These are phyloP conservation scores for Pseudocercospora macadamiae DNA, from an alignment of 2,329 filamentous ascomycete species.

Conservation along the genomic window DNA sequence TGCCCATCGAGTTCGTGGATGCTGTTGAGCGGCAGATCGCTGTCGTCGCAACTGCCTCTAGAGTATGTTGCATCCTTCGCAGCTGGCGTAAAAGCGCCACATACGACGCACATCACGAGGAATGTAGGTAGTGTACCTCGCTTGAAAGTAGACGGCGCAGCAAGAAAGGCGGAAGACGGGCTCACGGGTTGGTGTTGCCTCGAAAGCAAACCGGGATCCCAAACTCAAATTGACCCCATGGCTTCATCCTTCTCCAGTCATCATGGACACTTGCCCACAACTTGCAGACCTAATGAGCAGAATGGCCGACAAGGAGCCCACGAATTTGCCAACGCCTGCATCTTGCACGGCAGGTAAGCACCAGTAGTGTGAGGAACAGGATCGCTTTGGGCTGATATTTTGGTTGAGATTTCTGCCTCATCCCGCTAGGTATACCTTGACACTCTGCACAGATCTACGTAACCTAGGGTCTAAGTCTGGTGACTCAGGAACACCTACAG, in stretches of 20 bases:
- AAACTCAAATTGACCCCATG: constrained; percentile 1
- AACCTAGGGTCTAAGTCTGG: no score
- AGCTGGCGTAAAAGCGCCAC: constrained; percentile 1
- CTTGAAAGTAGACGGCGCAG: neutral
- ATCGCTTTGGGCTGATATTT: constrained; percentile 6
- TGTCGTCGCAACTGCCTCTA: neutral
- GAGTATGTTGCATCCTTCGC: neutral
- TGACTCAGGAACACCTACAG: constrained; percentile 46
- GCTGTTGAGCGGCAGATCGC: neutral
- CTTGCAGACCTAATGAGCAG: constrained; percentile 30
- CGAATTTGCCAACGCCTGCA: constrained; percentile 62
- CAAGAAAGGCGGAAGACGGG: no score
- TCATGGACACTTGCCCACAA: constrained; percentile 38
- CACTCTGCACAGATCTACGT: no score
- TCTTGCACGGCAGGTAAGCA: constrained; percentile 66
- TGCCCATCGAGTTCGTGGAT: neutral
- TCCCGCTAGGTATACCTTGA: constrained; percentile 70
- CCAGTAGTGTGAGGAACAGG: no score
- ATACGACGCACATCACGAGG: neutral
- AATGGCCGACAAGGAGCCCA: constrained; percentile 37
- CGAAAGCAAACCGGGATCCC: neutral
- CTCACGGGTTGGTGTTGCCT: neutral
- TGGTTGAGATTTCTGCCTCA: constrained; percentile 76
- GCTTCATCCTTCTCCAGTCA: neutral
- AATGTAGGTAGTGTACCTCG: constrained; percentile 2